Evolutionary conservation across 768 basidiomycete species (phyloP).

Genomic region (Tylopilus sp.): DNA sequence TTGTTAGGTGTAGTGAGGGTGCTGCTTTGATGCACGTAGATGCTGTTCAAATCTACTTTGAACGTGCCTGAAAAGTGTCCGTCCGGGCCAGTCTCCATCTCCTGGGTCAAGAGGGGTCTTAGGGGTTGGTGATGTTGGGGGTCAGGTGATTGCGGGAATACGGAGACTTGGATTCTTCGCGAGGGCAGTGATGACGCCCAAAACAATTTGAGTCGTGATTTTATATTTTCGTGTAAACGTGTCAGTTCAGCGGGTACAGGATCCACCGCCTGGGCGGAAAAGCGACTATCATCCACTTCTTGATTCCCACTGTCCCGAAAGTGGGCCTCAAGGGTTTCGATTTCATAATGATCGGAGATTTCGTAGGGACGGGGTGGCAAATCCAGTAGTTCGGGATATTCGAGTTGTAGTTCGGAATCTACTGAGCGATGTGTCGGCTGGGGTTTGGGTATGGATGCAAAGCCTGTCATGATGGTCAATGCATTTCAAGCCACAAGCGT

Average conservation of each 20-base stretch:
- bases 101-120: slow-evolving; percentile 45
- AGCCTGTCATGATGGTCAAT: slow-evolving; percentile 43
- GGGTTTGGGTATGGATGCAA: slow-evolving; percentile 69
- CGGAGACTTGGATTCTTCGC: slow-evolving; percentile 56
- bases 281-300: slow-evolving; percentile 15
- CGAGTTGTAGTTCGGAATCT: slow-evolving; percentile 29
- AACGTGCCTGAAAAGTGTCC: slow-evolving; percentile 72
- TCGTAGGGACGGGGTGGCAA: slow-evolving; percentile 59
- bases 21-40: slow-evolving; percentile 59
- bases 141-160: slow-evolving; percentile 42
- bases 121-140: slow-evolving; percentile 26
- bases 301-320: slow-evolving; percentile 35
- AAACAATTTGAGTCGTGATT: slow-evolving; percentile 72
- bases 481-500: background rate
- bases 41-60: slow-evolving; percentile 61
- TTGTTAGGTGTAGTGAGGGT: slow-evolving; percentile 58
- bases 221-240: slow-evolving; percentile 70
- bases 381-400: slow-evolving; percentile 29
- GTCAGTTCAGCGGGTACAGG: slow-evolving; percentile 36
- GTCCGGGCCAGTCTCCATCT: slow-evolving; percentile 59
- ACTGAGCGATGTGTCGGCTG: slow-evolving; percentile 22
- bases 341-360: slow-evolving; percentile 56
- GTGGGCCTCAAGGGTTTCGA: slow-evolving; percentile 52
- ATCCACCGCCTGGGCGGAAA: slow-evolving; percentile 20
- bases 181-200: slow-evolving; percentile 72